phyloP scores from a whole-genome alignment of 2,329 filamentous ascomycete genomes.

The Cladophialophora yegresii region DNA sequence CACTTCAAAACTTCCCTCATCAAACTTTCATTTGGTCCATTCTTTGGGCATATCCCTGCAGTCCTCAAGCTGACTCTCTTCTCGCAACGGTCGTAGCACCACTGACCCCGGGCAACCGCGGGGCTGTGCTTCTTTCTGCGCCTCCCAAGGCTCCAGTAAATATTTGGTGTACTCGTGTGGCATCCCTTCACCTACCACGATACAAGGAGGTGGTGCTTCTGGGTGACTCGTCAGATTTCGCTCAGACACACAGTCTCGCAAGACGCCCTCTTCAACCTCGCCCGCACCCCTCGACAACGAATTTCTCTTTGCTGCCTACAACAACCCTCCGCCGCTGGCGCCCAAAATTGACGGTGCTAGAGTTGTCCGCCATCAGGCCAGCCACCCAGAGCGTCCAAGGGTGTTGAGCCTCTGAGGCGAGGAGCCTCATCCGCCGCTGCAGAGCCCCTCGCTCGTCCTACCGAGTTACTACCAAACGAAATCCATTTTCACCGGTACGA shows the following conservation, averaged over 20 bases:
- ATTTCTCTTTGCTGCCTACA: not conserved
- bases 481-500: slow-evolving; percentile 4
- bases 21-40: not conserved
- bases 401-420: not conserved
- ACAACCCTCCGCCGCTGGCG: not conserved
- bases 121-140: not conserved
- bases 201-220: not conserved
- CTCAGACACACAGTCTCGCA: not conserved
- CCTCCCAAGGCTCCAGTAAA: slow-evolving; percentile 1
- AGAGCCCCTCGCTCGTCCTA: slow-evolving; percentile 3
- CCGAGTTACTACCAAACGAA: not conserved
- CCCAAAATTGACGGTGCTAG: not conserved
- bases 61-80: not conserved
- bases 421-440: slow-evolving; percentile 5
- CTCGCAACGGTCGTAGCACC: not conserved
- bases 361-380: not conserved
- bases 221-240: slow-evolving; percentile 1
- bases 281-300: not conserved
- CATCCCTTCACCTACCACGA: slow-evolving; percentile 3
- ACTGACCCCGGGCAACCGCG: not conserved
- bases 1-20: not conserved
- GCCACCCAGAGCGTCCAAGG: not conserved
- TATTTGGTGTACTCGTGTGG: not conserved
- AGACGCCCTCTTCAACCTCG: slow-evolving; percentile 1
- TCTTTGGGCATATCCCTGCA: not conserved